Base-by-base conservation (phyloP, 192 early-diverging fungal species). In the Podila clonocystis region DNA sequence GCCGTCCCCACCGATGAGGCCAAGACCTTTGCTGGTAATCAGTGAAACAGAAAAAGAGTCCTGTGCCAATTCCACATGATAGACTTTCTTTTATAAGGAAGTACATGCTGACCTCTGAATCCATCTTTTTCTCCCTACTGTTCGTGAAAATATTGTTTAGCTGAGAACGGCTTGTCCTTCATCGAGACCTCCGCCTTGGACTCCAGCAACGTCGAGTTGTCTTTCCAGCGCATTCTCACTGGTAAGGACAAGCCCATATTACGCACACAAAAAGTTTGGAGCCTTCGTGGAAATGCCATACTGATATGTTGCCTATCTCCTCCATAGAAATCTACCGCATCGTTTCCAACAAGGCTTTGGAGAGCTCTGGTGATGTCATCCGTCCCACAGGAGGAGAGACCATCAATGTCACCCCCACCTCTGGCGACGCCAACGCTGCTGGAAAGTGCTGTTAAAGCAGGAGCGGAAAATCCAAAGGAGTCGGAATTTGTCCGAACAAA, bases 161-260 rank as follows among this genome's bases (percentile, higher is more conserved):
- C 94, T 55, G 97, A 98, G 79, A 98, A 98, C 73, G 93, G 90
- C 17, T 85, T 99, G 58, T 95, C 94, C 33, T 99, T 99, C 82
- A 99, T 99, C 67, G 98, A 99, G 84, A 98, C 98, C 8, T 99
- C 98, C 29, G 98, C 98, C 20, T 87, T 99, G 85, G 97, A 99
- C 76, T 89, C 94, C 22, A 96, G 91, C 88, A 99, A 99, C 82
- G 97, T 99, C 61, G 98, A 99, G 83, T 88, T 93, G 45, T 93
- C 96, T 30, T 98, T 99, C 87, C 95, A 97, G 84, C 92, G 95
- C 65, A 98, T 98, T 68, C 86, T 98, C 73, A 95, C 96, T 58
- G 95, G 95, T 93, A 92, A 85, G 38, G 50, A 22, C 33, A 48
- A 58, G 17, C 13, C 41, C 17, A 13, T 12, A 45, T 0, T 28